Conservation (phyloP, 306 rosid species). For the Cucumis cinereus region DNA sequence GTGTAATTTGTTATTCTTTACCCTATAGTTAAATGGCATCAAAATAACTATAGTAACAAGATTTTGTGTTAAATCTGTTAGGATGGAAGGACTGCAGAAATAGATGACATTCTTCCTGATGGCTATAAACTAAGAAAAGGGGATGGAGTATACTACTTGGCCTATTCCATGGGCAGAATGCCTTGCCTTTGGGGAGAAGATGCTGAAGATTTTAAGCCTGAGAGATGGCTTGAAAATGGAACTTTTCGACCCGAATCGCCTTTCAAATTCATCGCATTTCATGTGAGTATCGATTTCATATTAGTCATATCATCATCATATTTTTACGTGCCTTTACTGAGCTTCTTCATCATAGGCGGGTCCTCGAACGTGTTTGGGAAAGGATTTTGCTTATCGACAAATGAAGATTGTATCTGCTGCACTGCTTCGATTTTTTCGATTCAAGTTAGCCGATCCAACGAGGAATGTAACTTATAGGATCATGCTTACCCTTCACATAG, state of each 20-base stretch:
- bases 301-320: not conserved
- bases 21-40: not conserved
- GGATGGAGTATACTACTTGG: slow-evolving; percentile 46
- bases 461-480: slow-evolving; percentile 34
- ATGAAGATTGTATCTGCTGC: slow-evolving; percentile 59
- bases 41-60: not conserved
- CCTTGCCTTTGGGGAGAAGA: slow-evolving; percentile 62
- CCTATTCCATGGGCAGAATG: slow-evolving; percentile 74
- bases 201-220: slow-evolving; percentile 44
- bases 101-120: slow-evolving; percentile 53
- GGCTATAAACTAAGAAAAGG: slow-evolving; percentile 51
- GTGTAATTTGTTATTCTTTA: not conserved
- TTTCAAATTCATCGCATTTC: slow-evolving; percentile 69
- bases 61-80: not conserved
- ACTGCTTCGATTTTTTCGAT: slow-evolving; percentile 42
- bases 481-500: slow-evolving; percentile 72
- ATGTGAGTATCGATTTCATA: slow-evolving; percentile 26
- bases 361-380: slow-evolving; percentile 59
- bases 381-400: slow-evolving; percentile 66
- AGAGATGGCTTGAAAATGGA: slow-evolving; percentile 63
- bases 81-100: slow-evolving; percentile 54
- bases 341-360: slow-evolving; percentile 42
- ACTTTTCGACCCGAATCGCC: slow-evolving; percentile 51
- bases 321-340: not conserved
- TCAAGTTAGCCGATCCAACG: slow-evolving; percentile 36